Base-by-base conservation (phyloP, 2,329 filamentous ascomycete species). In the Phialocephala subalpina region DNA sequence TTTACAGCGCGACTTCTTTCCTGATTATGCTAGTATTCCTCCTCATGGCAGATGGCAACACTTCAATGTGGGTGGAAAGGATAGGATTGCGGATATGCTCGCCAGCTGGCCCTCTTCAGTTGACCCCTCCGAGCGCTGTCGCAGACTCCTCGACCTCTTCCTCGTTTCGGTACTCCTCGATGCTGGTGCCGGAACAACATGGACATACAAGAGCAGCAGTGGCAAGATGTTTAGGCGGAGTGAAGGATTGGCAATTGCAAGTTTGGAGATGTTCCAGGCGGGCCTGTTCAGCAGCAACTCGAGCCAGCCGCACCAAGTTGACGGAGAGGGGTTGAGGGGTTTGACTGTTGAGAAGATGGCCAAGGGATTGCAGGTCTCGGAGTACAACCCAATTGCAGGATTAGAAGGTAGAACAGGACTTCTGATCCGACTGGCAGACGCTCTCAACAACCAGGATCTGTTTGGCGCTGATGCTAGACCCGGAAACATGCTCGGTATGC, bases 131-230 rank as follows among this genome's bases (percentile, higher is more conserved):
- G 92, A 95, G 79, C 87, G 89, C 68, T 92, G 91, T 66, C 89
- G 92, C 69, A 86, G 92, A 68, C 80, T 95, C 68, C 85, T 95
- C 66, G 92, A 94, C 73, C 84, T 95, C 40, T 94, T 94, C 80
- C 81, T 94, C 77, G 82, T 96, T 69, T 95, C 92, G 58, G 92
- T 96, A 8, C 82, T 97, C 58, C 84, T 97, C 9, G 92, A 97
- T 76, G 93, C 96, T 4, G 96, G 96, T 47, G 94, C 96, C 1
- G 96, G 96, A 47, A 95, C 89, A 2, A 86, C 88, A 71, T 99
- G 96, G 96, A 90, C 89, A 72, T 99, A 97, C 82, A 96, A 92
- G 82, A 97, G 93, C 76, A 90, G 90, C 76, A 97, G 94, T 70
- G 93, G 92, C 64, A 91, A 90, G 68, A 79, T 91, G 47, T 98